Evolutionary conservation across 2,329 filamentous ascomycete genomes (phyloP), one percentile per base, ranked within the genome.

Genomic region (Fusarium domesticum): DNA sequence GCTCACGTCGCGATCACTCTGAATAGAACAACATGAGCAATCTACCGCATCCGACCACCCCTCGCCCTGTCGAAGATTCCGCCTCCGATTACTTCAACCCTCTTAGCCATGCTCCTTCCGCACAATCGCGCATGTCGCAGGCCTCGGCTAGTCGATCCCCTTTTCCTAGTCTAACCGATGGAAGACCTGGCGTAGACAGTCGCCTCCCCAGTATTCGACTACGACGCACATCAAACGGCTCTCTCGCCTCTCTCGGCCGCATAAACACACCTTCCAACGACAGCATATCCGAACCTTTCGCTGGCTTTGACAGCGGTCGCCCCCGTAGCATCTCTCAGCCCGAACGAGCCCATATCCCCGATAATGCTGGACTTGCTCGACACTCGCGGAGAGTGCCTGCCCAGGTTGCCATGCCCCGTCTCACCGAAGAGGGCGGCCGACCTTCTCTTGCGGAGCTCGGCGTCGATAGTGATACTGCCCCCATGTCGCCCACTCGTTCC

Each of bases 321-420:
- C 64, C 64, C 2, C 60, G 67, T 16, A 70, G 67, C 50, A 45
- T 64, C 12, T 70, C 67, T 6, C 67, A 70, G 43, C 66, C 67
- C 6, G 57, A 60, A 18, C 47, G 57, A 14, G 50, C 60, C 2
- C 51, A 55, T 4, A 7, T 58, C 6, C 33, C 56, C 6, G 51
- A 62, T 28, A 41, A 20, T 6, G 37, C 45, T n/a, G 43, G 46
- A 11, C 30, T 58, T 6, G 58, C 58, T 16, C 54, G 66, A 11
- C 58, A 63, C 39, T 64, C 63, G 17, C 51, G 64, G 30, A 53
- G 62, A 19, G 48, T 57, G 7, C 65, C 61, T n/a, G 8, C 10
- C 8, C 65, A 67, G 38, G 38, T 57, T 5, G 61, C 64, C 28
- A 51, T 71, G 57, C 68, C 68, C 11, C 64, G 68, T 31, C 51